phyloP scores from a whole-genome alignment of 805 yeast species.

The Lipomyces sp. region DNA sequence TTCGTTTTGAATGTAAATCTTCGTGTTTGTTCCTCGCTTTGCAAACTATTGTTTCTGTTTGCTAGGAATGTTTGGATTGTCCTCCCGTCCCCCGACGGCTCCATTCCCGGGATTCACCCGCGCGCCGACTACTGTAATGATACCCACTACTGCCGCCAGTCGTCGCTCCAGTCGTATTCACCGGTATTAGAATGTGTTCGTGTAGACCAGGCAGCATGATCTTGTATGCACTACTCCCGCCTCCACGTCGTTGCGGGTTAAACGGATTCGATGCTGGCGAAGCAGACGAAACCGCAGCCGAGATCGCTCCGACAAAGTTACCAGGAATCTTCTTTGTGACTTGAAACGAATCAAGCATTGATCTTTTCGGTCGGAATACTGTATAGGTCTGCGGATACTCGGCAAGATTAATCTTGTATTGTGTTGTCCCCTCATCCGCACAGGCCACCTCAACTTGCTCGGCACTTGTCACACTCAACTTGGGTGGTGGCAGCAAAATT shows the following conservation, averaged over 20 bases:
- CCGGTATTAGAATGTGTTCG: slow-evolving; percentile 31
- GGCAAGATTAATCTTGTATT: neutral
- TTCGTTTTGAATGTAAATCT: too few relatives aligned
- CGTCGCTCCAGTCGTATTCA: slow-evolving; percentile 6
- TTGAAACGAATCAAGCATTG: slow-evolving; percentile 13
- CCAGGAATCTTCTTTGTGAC: slow-evolving; percentile 21
- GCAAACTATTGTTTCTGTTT: too few relatives aligned
- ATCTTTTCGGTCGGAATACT: slow-evolving; percentile 3
- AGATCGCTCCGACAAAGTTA: slow-evolving; percentile 28
- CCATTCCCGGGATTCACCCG: neutral
- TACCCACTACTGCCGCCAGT: neutral
- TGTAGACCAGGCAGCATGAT: slow-evolving; percentile 34
- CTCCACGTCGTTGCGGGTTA: slow-evolving; percentile 30
- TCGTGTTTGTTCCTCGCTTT: too few relatives aligned
- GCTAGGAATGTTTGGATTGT: too few relatives aligned
- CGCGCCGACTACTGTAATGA: neutral
- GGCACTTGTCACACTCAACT: neutral
- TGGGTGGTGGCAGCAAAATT: neutral
- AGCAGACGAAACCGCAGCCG: slow-evolving; percentile 35
- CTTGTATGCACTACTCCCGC: slow-evolving; percentile 34
- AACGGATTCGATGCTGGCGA: slow-evolving; percentile 37
- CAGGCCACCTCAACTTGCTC: neutral
- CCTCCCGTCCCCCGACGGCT: neutral
- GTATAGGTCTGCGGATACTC: neutral
- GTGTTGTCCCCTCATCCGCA: neutral